A percentile compares a stretch with the other conserved stretches of the same genome.
phyloP scores from a whole-genome alignment of 805 yeast species.

The Teunomyces barrocoloradensis region DNA sequence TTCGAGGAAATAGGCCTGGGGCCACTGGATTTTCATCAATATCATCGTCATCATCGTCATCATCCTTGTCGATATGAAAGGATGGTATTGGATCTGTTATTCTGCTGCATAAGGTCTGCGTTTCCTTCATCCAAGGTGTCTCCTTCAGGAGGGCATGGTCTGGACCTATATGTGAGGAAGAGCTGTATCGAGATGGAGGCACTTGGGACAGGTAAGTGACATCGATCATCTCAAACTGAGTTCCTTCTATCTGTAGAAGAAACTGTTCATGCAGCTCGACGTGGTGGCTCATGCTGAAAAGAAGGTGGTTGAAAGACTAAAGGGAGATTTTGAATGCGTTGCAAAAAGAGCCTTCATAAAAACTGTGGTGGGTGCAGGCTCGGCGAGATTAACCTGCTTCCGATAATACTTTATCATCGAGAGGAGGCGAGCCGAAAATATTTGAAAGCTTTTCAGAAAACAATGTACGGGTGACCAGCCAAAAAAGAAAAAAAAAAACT shows the following conservation, averaged over 20 bases:
- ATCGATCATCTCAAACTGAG: constrained; percentile 14
- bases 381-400: too few species aligned
- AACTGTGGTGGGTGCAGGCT: neutral
- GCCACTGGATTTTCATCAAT: constrained; percentile 25
- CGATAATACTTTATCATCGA: too few species aligned
- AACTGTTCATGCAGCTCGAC: constrained; percentile 28
- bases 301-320: neutral
- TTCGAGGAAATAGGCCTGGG: constrained; percentile 37
- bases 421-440: too few species aligned
- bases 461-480: too few species aligned
- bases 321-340: neutral
- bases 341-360: neutral
- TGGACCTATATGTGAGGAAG: neutral
- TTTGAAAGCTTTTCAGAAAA: too few species aligned
- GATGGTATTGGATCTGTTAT: neutral
- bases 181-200: neutral
- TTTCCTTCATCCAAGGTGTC: neutral
- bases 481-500: too few species aligned
- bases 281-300: constrained; percentile 7
- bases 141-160: neutral
- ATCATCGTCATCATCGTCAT: constrained; percentile 9
- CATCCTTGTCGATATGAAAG: constrained; percentile 10
- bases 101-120: neutral
- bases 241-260: constrained; percentile 20
- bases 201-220: constrained; percentile 6